Conservation (phyloP, 2,329 filamentous ascomycete genomes). For the Rachicladosporium sp. region DNA sequence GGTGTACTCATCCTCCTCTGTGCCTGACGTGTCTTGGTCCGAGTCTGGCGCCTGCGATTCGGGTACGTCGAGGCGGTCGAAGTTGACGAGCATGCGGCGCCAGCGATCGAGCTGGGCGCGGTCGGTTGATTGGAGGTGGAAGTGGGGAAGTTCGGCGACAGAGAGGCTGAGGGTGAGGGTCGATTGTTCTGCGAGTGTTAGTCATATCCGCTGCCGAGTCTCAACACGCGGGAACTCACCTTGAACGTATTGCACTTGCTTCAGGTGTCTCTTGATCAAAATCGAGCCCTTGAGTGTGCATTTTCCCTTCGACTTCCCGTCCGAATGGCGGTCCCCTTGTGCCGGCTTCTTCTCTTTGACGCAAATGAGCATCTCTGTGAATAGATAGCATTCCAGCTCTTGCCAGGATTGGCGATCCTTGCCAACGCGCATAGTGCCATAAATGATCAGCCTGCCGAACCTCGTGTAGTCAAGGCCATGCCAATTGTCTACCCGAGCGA, state of each 20-base stretch:
- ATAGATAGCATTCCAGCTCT: conserved; percentile 91
- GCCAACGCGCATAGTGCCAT: conserved; percentile 81
- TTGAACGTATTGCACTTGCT: conserved; percentile 61
- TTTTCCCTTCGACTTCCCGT: conserved; percentile 49
- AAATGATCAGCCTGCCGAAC: conserved; percentile 83
- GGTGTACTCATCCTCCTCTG: conserved; percentile 73
- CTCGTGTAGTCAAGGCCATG: conserved; percentile 87
- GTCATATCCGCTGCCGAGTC: not conserved
- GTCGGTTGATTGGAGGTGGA: conserved; percentile 82
- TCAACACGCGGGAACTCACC: conserved; percentile 21
- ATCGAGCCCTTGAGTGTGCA: conserved; percentile 96
- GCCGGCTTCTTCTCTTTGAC: conserved; percentile 82
- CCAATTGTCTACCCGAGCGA: conserved; percentile 92
- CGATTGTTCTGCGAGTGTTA: conserved; percentile 55
- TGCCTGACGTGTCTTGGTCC: conserved; percentile 68
- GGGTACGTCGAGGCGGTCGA: conserved; percentile 55
- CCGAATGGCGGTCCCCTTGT: conserved; percentile 47
- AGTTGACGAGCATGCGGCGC: conserved; percentile 75
- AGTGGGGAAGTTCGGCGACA: conserved; percentile 81
- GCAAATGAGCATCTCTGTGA: conserved; percentile 98
- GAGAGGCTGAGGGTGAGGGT: conserved; percentile 82
- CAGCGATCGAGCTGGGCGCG: conserved; percentile 76
- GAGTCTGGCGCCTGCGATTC: conserved; percentile 54
- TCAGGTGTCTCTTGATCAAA: conserved; percentile 93
- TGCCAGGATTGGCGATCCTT: conserved; percentile 97